Percentiles rank a stretch among this genome's conserved stretches.
Conservation (phyloP, 164 flowering plant genomes). For the Paratinospora sagittata region DNA sequence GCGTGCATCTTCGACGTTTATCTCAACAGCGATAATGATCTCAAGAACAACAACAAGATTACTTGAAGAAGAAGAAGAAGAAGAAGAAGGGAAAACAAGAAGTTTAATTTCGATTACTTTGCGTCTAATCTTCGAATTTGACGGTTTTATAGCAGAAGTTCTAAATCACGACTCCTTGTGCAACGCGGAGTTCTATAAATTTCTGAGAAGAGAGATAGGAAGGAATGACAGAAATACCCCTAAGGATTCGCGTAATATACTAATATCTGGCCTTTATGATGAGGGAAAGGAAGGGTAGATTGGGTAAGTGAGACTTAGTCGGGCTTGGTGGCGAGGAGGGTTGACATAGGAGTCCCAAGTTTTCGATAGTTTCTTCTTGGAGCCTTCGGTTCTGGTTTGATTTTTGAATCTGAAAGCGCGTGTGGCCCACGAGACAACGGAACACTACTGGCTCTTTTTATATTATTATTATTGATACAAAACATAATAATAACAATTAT, state of each 20-base stretch:
- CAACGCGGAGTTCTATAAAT: not conserved
- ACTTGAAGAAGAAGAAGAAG: not conserved
- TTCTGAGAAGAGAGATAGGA: too few species aligned
- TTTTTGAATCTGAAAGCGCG: not conserved
- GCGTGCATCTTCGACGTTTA: conserved; percentile 12
- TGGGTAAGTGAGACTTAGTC: not conserved
- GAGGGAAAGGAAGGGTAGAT: not conserved
- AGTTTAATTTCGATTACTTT: too few species aligned
- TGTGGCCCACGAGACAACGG: not conserved
- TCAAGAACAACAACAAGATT: not conserved
- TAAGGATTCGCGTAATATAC: not conserved
- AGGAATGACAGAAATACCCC: not conserved
- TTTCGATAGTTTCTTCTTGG: too few species aligned
- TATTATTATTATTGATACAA: too few species aligned
- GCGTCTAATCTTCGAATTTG: too few species aligned
- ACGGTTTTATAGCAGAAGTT: not conserved
- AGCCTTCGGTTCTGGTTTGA: not conserved
- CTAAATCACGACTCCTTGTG: not conserved
- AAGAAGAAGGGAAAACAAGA: too few species aligned
- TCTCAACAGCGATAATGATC: not conserved
- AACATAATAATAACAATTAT: too few species aligned
- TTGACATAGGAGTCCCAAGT: not conserved
- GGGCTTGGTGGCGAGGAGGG: not conserved
- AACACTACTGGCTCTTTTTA: too few species aligned
- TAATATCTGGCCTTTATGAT: not conserved